Base-by-base conservation (phyloP, 371 early-diverging fungal genomes). In the Rhizopus stolonifer region DNA sequence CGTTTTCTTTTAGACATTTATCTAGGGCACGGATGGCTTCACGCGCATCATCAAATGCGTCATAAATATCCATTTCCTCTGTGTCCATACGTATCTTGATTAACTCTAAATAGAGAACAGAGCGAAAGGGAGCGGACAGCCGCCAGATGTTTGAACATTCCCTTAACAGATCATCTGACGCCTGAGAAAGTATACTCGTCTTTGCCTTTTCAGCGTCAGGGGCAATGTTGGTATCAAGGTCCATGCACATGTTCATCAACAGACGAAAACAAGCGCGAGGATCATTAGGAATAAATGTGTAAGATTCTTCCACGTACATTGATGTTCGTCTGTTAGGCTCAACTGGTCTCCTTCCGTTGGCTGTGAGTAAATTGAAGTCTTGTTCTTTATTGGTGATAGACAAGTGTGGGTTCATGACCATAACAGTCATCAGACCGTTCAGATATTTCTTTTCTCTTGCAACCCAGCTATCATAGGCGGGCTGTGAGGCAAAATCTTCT, bases 81-180 rank as follows among this genome's bases (percentile, higher is more conserved):
- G 73, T 56, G 51, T 82, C 69, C 62, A 60, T 72, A 69, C 67
- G 69, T 55, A 67, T 64, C 54, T 83, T 81, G 36, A 87, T 68
- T 4, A 84, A 60, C 40, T 88, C 88, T 48, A 89, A 67, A 31
- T 84, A 78, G 21, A 86, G 73, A 6, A 84, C 82, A 23, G 81
- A 82, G 42, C 88, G 70, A 52, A 74, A 88, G 8, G 85, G 81
- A 1, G 79, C 73, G 17, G 86, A 81, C 33, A 89, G 46, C 44
- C 89, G 76, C 89, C 89, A 89, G 0, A 83, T 81, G 25, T 81
- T 80, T 47, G 80, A 81, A 51, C 85, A 82, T 49, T 88, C 87
- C 43, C 83, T 81, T 25, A 89, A 65, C 11, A 89, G 55, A 15
- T 83, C 82, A 39, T 77, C 84, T 1, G 86, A 83, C 14, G 73